Evolutionary conservation across 116 monocot species (phyloP), one percentile per base, ranked within the genome.

Genomic region (Papilionanthe hybrid): DNA sequence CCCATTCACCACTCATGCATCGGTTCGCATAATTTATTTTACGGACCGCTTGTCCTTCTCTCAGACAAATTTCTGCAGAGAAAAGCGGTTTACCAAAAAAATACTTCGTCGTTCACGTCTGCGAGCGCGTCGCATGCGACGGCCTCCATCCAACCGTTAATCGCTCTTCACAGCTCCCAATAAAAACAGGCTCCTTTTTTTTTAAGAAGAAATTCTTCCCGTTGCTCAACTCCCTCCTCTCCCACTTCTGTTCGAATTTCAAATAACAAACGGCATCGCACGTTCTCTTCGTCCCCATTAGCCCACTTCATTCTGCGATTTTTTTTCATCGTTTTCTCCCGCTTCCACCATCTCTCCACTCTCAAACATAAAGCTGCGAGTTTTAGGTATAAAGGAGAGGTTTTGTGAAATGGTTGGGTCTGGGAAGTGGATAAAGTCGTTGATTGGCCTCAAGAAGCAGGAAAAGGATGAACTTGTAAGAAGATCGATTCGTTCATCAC

Each of bases 381-480:
- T 60, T 83, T 82, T 75, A 43, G 8, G 6, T 19, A 7, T 55
- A 71, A 29, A 49, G 13, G 55, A 32, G 37, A 49, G 69, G 18
- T 65, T 67, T 42, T 44, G 10, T 67, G 82, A 73, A 49, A 96
- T 96, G 94, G 94, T 91, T 55, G 89, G 81, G 23, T 96, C 96
- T 13, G 87, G 84, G 72, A 91, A 90, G 75, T 96, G 93, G 96
- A 82, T 96, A n/a, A 90, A 88, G 77, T 79, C 86, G 10, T 58
- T 93, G 10, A 79, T 93, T 0, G 88, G 82, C 28, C 79, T 88
- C 74, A 88, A 87, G 79, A 91, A 91, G 77, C 85, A 73, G 29
- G 86, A 87, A 23, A 83, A 86, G 60, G 65, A 82, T 9, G 82
- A 85, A 44, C 68, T 79, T 37, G 83, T 86, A 85, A 83, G 78